Evolutionary conservation across 768 basidiomycete genomes (phyloP), one percentile per base, ranked within the genome.

Genomic region (Tulasnella sp.): DNA sequence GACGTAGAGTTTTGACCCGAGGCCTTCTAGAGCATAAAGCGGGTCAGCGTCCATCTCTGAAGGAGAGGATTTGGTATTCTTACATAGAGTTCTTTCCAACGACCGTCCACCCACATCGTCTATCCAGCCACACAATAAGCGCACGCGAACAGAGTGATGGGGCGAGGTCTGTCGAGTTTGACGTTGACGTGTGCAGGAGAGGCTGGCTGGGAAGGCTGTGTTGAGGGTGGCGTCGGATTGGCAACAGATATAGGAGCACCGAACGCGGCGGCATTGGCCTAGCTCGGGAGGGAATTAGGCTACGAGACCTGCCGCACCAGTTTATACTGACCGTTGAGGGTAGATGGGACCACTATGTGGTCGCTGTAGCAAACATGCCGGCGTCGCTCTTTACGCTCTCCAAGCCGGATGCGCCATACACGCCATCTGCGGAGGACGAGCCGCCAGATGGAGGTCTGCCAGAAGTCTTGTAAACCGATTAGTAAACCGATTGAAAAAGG

Each of bases 31-130:
- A 69, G 54, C 78, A 28, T 73, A 54, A 24, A 5, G 9, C 5
- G 1, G n/a, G 24, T 31, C 5, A 7, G 60, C 64, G n/a, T 42
- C 0, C 24, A 37, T 42, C 40, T 75, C 20, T 82, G 80, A 54
- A 44, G 28, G 20, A 24, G 44, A 80, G 87, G 92, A 24, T 3
- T 3, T 64, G 58, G n/a, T 28, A 31, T 28, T 87, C 92, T 77
- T 83, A 95, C 96, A 87, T 91, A 88, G 46, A 99, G 86, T 86
- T 99, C 97, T 14, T 84, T 84, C 92, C 92, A 98, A 20, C 92
- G 89, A 76, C 96, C 90, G 84, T 98, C 95, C 9, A 92, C 92
- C 94, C 95, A 99, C 85, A 90, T 91, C 18, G 95, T 96, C 85
- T 98, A 92, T 81, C 96, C 95, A 77, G 96, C 94, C 91, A 97